Conservation (phyloP, 106 monocot genomes). For the Apostasia ramifera region DNA sequence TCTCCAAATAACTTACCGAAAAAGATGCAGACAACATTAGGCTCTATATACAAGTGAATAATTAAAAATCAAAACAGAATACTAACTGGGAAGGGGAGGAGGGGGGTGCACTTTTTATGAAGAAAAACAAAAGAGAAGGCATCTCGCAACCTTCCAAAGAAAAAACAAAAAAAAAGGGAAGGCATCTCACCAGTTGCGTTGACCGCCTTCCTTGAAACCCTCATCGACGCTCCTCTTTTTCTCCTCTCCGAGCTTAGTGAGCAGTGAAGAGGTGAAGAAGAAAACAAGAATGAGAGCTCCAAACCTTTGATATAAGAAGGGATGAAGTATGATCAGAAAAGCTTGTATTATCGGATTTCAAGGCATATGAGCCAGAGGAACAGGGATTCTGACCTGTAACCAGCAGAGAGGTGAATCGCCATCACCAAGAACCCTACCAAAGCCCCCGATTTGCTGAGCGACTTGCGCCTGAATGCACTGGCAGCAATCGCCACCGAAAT, state of each 20-base stretch:
- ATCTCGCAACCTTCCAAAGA: neutral
- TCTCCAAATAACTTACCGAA: too few species aligned
- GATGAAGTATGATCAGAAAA: neutral
- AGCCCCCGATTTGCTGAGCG: conserved; percentile 67
- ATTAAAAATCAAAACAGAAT: too few species aligned
- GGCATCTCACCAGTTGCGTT: conserved; percentile 75
- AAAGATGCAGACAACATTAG: too few species aligned
- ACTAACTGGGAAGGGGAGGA: too few species aligned
- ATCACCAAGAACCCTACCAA: conserved; percentile 68
- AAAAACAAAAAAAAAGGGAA: neutral
- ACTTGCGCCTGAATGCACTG: conserved; percentile 42
- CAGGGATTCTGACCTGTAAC: conserved; percentile 43
- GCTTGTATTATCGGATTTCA: neutral
- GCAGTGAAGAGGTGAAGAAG: conserved; percentile 81
- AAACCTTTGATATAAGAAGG: conserved; percentile 31
- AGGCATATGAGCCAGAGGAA: neutral
- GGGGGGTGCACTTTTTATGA: neutral
- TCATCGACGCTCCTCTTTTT: conserved; percentile 61
- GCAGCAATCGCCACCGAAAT: conserved; percentile 34
- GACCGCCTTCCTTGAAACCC: conserved; percentile 82
- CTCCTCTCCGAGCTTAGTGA: conserved; percentile 69
- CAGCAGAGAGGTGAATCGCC: conserved; percentile 60
- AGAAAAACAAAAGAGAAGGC: neutral
- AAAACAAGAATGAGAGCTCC: conserved; percentile 71
- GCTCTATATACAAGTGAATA: too few species aligned